Evolutionary conservation across 139 green algal genomes (phyloP), one percentile per base, ranked within the genome.

Genomic region (Closterium sp.): DNA sequence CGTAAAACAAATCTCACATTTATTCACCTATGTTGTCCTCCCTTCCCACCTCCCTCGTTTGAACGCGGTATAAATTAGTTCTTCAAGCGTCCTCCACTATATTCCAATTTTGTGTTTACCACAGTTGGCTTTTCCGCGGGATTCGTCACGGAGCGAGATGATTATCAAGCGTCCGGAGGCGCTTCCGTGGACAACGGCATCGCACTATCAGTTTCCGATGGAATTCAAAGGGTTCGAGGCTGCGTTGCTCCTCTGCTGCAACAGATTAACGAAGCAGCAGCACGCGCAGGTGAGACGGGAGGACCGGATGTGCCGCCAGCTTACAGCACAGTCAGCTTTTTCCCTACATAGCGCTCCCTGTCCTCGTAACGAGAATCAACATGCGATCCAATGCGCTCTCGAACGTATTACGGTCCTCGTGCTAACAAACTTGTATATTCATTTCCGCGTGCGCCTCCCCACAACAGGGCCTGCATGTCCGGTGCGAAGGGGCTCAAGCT

Each of bases 111-210:
- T 11, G 50, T 24, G 50, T 27, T 73, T 73, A 27, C 84, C 27
- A 13, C 84, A 87, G 84, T 32, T 87, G n/a, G 84, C 22, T 87
- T 87, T 32, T 31, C 84, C 84, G 9, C n/a, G 22, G n/a, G 84
- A 87, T 29, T 22, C 84, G n/a, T 31, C 84, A 30, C n/a, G n/a
- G 84, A 87, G 84, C 84, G 84, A 87, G 84, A 87, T 87, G 84
- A 29, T 87, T 29, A 31, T 87, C 84, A 87, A 30, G 28, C 84
- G 84, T 17, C 84, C 84, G 7, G n/a, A 32, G 84, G 0, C 19
- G 84, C 84, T 87, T 87, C 84, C n/a, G 4, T 87, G 84, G 84
- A 30, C 50, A 27, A 27, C 50, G 50, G 50, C 13, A 73, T 73
- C 50, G 50, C 50, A 73, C 50, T 22, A 73, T 27, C 50, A 11